Percentiles rank a stretch among this genome's conserved stretches.
phyloP scores from a whole-genome alignment of 345 rosid species.

The Camelina laxa region DNA sequence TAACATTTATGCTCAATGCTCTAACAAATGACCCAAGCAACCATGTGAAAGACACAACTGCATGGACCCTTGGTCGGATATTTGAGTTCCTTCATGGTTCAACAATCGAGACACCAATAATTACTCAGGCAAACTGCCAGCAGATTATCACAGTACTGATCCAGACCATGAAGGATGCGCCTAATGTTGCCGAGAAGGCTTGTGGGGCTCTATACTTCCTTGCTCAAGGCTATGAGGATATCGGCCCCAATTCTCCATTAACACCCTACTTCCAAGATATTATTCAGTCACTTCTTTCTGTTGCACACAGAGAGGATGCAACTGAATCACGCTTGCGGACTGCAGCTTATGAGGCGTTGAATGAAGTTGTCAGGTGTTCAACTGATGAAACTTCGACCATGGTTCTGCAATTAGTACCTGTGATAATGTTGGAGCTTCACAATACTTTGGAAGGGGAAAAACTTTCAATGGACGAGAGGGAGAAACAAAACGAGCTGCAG shows the following conservation, averaged over 20 bases:
- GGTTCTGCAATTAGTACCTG: constrained; percentile 66
- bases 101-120: constrained; percentile 60
- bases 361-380: constrained; percentile 77
- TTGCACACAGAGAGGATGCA: constrained; percentile 76
- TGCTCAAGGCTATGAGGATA: constrained; percentile 74
- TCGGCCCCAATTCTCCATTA: constrained; percentile 57
- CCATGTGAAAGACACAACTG: constrained; percentile 53
- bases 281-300: constrained; percentile 70
- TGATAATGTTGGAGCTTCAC: constrained; percentile 74
- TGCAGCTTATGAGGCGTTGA: constrained; percentile 74
- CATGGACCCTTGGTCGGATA: constrained; percentile 76
- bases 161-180: constrained; percentile 74
- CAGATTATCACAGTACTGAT: constrained; percentile 74
- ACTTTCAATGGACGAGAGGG: constrained; percentile 60
- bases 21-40: constrained; percentile 48
- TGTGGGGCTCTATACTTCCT: constrained; percentile 76
- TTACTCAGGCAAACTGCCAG: constrained; percentile 73
- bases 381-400: constrained; percentile 69
- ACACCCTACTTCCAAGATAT: constrained; percentile 80
- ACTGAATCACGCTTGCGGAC: constrained; percentile 74
- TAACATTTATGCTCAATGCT: constrained; percentile 67
- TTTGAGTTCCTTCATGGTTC: constrained; percentile 82
- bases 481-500: constrained; percentile 71
- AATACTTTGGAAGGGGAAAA: constrained; percentile 70
- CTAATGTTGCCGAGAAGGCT: constrained; percentile 77